Evolutionary conservation across 257 asterid species (phyloP), one percentile per base, ranked within the genome.

Genomic region (Jasminum sambac): DNA sequence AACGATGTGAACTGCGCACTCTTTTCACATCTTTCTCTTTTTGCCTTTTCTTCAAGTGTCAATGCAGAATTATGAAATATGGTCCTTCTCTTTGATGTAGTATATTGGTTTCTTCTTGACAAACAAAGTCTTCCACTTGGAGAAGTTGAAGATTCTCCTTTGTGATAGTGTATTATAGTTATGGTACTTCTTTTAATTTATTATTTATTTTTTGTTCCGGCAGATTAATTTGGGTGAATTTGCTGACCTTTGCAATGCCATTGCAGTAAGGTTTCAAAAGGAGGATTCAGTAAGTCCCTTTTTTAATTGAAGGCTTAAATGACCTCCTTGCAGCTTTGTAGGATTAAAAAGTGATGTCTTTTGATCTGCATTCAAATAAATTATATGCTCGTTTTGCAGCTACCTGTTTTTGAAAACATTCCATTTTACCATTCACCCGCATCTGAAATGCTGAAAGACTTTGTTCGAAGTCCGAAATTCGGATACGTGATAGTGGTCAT

Each of bases 171-270:
- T 50, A 39, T 48, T 60, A 68, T 57, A 17, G 59, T 9, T 11
- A 64, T 73, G 24, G 55, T 72, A 44, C 75, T 30, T 30, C 36
- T 30, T 30, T 30, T 30, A 30, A 30, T 30, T 30, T 30, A n/a
- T 48, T 48, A 14, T 43, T 70, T 59, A 72, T 37, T 61, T 64
- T 23, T 24, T 67, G 69, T 61, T 24, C 65, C 17, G 83, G 81
- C 96, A 95, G 99, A 91, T 95, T 72, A 85, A 80, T 76, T 83
- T 91, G 90, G 92, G 81, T 5, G 98, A 95, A 82, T 95, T 95
- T 85, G 76, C 79, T 52, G 99, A 95, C 83, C 88, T 95, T 59
- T 86, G 97, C 68, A 85, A 84, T 57, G 95, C 99, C 52, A 95
- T 95, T 61, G 96, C 96, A 37, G 87, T 95, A 65, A 86, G 86